Evolutionary conservation across 2,329 filamentous ascomycete species (phyloP).

Genomic region (Cladosporium sp.): DNA sequence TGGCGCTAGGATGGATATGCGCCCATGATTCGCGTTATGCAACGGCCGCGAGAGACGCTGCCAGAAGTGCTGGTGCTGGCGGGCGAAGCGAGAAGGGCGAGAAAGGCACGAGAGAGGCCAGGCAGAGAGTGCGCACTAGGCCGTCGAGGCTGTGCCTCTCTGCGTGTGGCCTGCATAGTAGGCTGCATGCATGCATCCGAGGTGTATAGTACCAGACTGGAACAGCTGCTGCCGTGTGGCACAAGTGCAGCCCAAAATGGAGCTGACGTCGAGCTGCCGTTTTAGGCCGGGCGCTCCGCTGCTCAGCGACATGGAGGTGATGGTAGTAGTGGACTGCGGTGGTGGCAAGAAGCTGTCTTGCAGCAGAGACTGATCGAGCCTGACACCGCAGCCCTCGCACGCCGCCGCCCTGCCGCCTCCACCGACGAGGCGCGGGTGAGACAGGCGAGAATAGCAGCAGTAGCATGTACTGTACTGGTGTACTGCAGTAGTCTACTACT

Average conservation of each 20-base stretch:
- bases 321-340: neutral
- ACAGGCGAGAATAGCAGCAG: constrained; percentile 2
- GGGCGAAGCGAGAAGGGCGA: neutral
- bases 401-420: neutral
- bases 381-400: neutral
- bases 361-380: neutral
- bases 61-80: constrained; percentile 12
- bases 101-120: neutral
- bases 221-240: constrained; percentile 7
- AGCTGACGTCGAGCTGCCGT: constrained; percentile 10
- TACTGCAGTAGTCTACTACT: too few relatives aligned
- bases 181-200: constrained; percentile 12
- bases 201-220: constrained; percentile 13
- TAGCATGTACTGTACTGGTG: neutral
- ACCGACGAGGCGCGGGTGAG: neutral
- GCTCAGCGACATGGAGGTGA: neutral
- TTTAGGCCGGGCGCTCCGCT: constrained; percentile 1
- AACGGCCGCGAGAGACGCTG: neutral
- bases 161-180: constrained; percentile 2
- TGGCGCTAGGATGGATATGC: constrained; percentile 10
- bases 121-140: neutral
- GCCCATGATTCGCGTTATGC: constrained; percentile 15
- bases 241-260: constrained; percentile 5
- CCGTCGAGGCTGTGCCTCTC: constrained; percentile 7
- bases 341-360: constrained; percentile 12